phyloP scores from a whole-genome alignment of 257 asterid species.

The Scutellaria minor region DNA sequence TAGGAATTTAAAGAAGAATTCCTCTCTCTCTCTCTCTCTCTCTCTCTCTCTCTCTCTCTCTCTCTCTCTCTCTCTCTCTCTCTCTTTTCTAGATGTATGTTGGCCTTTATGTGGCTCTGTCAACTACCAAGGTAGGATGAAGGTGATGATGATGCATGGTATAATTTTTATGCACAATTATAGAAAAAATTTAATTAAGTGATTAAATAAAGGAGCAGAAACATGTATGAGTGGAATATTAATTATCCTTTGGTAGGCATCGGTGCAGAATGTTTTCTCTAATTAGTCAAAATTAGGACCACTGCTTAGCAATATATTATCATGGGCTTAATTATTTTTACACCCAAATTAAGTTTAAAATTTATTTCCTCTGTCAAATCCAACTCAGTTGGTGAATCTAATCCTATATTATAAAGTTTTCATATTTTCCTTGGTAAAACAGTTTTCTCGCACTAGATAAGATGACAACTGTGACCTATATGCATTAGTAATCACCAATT shows the following conservation, averaged over 20 bases:
- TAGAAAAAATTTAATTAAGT: neutral
- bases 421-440: neutral
- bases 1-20: slow-evolving; percentile 58
- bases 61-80: slow-evolving; percentile 33
- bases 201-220: slow-evolving; percentile 25
- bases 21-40: slow-evolving; percentile 39
- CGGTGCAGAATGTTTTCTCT: slow-evolving; percentile 35
- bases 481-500: no score
- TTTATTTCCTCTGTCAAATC: slow-evolving; percentile 12
- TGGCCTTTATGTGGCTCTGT: slow-evolving; percentile 27
- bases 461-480: neutral
- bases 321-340: neutral
- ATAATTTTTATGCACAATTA: no score
- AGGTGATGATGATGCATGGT: slow-evolving; percentile 13
- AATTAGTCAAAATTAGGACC: slow-evolving; percentile 28
- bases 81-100: slow-evolving; percentile 37
- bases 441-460: neutral
- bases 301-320: slow-evolving; percentile 5
- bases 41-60: slow-evolving; percentile 23
- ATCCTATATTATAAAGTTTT: neutral
- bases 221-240: slow-evolving; percentile 30
- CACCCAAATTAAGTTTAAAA: neutral
- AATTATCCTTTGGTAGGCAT: neutral
- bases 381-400: slow-evolving; percentile 19
- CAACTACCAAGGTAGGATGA: slow-evolving; percentile 31